Evolutionary conservation across 192 early-diverging fungal genomes (phyloP), one percentile per base, ranked within the genome.

Genomic region (Coemansia sp.): DNA sequence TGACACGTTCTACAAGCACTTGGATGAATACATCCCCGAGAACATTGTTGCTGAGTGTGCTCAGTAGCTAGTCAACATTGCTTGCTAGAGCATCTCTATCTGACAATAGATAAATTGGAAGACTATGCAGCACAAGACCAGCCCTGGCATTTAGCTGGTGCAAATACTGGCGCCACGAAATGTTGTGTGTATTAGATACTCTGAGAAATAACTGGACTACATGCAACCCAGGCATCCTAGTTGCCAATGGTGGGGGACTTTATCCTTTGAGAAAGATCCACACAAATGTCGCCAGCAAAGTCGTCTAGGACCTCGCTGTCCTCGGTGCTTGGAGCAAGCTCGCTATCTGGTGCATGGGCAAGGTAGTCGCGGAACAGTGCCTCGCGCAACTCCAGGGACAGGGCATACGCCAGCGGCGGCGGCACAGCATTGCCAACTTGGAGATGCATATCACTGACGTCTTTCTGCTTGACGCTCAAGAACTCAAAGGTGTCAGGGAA

Each of bases 361-460:
- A 67, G 59, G 42, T 57, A 75, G 49, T 77, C 76, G 24, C 70
- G 53, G 45, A 88, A 73, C 38, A 88, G 64, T 6, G 86, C 86
- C 15, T 85, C 68, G 15, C 77, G 54, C 19, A 92, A 74, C 61
- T 83, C 64, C 24, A 68, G 64, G 53, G 84, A 85, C 10, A 92
- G 60, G 11, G 90, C 88, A 43, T 65, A 73, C 0, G 90, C 88
- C 59, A 92, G 72, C 1, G 86, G 88, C 24, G 85, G 85, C 15
- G 90, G 90, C 14, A 92, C 89, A 3, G 90, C 90, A 60, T 92
- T 92, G 17, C 90, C 90, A 10, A 92, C 71, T 60, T 92, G 90
- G 3, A 82, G 78, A 57, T 89, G 82, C 84, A 86, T 85, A 24
- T 84, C 77, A 11, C 47, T 51, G 47, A 51, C 47, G 11, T 51